Evolutionary conservation across 257 asterid species (phyloP).

Genomic region (Solanum corneliomulleri): DNA sequence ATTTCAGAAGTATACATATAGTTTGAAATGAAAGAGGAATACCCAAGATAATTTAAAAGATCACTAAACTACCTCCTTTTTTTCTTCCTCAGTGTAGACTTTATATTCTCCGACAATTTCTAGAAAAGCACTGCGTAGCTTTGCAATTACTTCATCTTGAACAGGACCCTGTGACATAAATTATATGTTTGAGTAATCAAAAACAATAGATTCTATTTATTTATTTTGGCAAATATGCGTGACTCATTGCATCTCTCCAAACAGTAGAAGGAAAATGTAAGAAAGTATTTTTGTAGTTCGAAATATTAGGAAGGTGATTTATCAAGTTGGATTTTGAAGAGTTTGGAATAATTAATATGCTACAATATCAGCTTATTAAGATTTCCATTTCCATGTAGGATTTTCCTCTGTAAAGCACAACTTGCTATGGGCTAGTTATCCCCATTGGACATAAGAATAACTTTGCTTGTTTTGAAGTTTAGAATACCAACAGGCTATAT

Average conservation of each 20-base stretch:
- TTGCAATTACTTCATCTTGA: conserved; percentile 77
- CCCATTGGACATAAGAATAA: not conserved
- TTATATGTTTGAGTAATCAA: not conserved
- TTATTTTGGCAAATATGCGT: not conserved
- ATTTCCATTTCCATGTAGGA: not conserved
- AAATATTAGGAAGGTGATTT: not conserved
- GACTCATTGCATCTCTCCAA: not conserved
- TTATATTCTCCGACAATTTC: conserved; percentile 79
- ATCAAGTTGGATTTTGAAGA: not conserved
- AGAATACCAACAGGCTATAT: not conserved
- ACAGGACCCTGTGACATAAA: conserved; percentile 67
- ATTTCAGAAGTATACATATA: not conserved
- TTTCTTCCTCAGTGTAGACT: conserved; percentile 71
- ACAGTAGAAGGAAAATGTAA: not conserved
- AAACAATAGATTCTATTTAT: not conserved
- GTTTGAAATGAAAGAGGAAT: not conserved
- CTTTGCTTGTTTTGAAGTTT: not conserved
- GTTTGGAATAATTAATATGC: not conserved
- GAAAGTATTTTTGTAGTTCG: not conserved
- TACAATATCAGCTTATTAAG: not conserved
- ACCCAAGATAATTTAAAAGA: not conserved
- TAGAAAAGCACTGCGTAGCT: conserved; percentile 74
- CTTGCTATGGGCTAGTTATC: not conserved
- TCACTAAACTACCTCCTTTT: conserved; percentile 48
- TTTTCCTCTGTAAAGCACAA: not conserved